Evolutionary conservation across 1,284 basidiomycete genomes (phyloP), one percentile per base, ranked within the genome.

Genomic region (Cryptococcus amylolentus): DNA sequence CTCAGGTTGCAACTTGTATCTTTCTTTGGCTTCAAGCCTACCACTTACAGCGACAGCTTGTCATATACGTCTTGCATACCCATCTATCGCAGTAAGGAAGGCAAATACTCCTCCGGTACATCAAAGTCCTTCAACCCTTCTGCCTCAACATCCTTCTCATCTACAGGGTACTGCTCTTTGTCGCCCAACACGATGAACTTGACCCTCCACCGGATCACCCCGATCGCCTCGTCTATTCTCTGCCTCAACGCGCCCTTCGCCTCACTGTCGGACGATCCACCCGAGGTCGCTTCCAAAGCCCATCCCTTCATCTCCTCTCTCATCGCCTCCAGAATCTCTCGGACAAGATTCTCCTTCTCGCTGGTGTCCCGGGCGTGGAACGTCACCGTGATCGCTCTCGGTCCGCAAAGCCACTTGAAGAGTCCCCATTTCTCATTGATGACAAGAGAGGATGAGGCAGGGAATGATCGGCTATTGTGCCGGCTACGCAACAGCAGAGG

Each of bases 41-140:
- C n/a, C n/a, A n/a, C n/a, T n/a, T n/a, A n/a, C n/a, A n/a, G n/a
- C n/a, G n/a, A n/a, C n/a, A n/a, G n/a, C n/a, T 31, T 9, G 28
- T 31, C 28, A 31, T 5, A 31, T 31, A 4, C 3, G 4, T 31
- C 6, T 35, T 42, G 9, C 41, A 14, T 42, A 42, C n/a, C n/a
- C 16, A 23, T 42, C 16, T 42, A 42, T n/a, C 16, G 41, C 46
- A 48, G 27, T 18, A 35, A 6, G 10, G 46, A 35, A 39, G 54
- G 54, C 40, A 55, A 44, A 41, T 50, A 47, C n/a, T 50, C 31
- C 12, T 27, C 14, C 20, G 55, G 50, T 16, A 56, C 40, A 23
- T 56, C 44, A 42, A 56, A 56, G n/a, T 56, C 55, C 23, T 41
- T 12, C 18, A 56, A 51, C n/a, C 35, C 31, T 23, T 52, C 43